A percentile compares a stretch with the other conserved stretches of the same genome.
Evolutionary conservation across 2,329 filamentous ascomycete genomes (phyloP).

Genomic region (Ascochyta lentis): DNA sequence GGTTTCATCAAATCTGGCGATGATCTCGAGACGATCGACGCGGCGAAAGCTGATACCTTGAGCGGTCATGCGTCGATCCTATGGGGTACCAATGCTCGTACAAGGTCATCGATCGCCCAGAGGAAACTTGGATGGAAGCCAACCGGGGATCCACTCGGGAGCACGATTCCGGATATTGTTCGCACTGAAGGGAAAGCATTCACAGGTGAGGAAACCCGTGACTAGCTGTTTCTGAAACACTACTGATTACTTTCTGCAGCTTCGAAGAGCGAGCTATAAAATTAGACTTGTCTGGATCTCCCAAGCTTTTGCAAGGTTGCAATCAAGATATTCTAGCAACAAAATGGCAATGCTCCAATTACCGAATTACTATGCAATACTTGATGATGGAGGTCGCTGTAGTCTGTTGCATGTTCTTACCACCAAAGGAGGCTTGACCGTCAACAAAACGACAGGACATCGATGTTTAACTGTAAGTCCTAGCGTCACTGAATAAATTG

Average conservation of each 20-base stretch:
- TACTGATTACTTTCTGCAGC: neutral
- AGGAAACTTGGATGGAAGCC: slow-evolving; percentile 22
- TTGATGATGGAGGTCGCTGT: neutral
- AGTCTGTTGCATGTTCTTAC: neutral
- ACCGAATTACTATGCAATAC: too few relatives aligned
- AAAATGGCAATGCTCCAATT: neutral
- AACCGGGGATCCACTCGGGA: slow-evolving; percentile 11
- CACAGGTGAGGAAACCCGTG: neutral
- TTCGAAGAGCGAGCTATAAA: slow-evolving; percentile 1
- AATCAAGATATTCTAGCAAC: neutral
- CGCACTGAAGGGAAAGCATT: slow-evolving; percentile 7
- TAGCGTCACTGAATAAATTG: too few relatives aligned
- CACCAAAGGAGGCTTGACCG: neutral
- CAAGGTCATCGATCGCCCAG: slow-evolving; percentile 18
- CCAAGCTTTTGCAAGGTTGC: neutral
- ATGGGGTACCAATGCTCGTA: slow-evolving; percentile 28
- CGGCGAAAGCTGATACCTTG: slow-evolving; percentile 23
- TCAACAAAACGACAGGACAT: neutral
- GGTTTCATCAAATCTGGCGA: slow-evolving; percentile 17
- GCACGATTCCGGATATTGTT: slow-evolving; percentile 16
- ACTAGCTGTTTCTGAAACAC: neutral
- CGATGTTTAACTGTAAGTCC: too few relatives aligned
- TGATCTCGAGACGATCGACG: slow-evolving; percentile 20
- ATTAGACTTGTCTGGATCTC: too few relatives aligned
- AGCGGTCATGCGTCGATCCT: slow-evolving; percentile 24